These are phyloP conservation scores for Mortierella sp. DNA, from an alignment of 371 early-diverging fungal species.

Conservation along the genomic window DNA sequence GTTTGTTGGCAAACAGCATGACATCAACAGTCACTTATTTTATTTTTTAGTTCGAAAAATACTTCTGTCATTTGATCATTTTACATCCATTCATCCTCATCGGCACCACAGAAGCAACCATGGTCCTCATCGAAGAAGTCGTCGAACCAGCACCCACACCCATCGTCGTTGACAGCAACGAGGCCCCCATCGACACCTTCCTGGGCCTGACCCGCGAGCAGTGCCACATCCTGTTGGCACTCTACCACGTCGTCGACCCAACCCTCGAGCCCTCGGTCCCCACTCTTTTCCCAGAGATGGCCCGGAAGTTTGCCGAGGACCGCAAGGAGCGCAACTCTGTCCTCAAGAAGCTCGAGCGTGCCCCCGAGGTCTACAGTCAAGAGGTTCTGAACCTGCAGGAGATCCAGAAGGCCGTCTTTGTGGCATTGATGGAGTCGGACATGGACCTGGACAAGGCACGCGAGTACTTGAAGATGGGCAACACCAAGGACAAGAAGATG, in stretches of 20 bases:
- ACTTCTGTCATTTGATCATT: background rate
- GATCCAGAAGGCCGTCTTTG: constrained; percentile 69
- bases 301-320: constrained; percentile 65
- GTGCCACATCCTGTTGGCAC: constrained; percentile 66
- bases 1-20: background rate
- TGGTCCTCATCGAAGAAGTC: constrained; percentile 33
- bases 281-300: constrained; percentile 69
- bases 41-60: background rate
- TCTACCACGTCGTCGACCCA: constrained; percentile 73
- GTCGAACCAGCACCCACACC: constrained; percentile 20
- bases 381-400: constrained; percentile 65
- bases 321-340: constrained; percentile 70
- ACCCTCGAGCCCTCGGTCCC: constrained; percentile 68
- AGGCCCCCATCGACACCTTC: constrained; percentile 54
- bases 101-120: background rate
- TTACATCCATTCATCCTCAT: background rate
- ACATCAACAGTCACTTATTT: background rate
- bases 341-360: constrained; percentile 68
- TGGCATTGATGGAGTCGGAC: constrained; percentile 61
- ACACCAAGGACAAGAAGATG: constrained; percentile 17
- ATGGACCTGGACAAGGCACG: constrained; percentile 70
- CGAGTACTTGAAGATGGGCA: constrained; percentile 56
- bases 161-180: background rate
- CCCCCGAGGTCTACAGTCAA: constrained; percentile 59
- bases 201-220: constrained; percentile 69